Evolutionary conservation across 2,329 filamentous ascomycete species (phyloP).

Genomic region (Epichloe gansuensis): DNA sequence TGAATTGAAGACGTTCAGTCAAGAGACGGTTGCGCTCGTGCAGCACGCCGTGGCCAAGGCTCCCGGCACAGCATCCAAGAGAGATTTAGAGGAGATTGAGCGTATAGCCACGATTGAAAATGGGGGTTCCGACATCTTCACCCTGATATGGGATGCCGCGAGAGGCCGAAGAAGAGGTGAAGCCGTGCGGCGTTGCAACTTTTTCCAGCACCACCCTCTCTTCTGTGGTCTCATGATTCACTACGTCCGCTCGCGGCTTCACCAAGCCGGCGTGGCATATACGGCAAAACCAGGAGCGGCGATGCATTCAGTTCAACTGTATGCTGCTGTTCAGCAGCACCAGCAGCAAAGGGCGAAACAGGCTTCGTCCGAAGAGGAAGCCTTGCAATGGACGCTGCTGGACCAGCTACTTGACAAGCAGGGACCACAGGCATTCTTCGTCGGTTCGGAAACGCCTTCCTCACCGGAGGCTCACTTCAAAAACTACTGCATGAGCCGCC

Average conservation of each 20-base stretch:
- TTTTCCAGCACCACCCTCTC: background rate
- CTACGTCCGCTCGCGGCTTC: background rate
- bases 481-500: background rate
- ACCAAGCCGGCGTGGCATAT: background rate
- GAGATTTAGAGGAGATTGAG: background rate
- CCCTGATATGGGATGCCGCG: background rate
- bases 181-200: background rate
- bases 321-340: background rate
- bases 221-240: background rate
- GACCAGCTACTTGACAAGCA: background rate
- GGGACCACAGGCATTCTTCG: background rate
- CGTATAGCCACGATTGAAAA: background rate
- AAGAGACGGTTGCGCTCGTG: background rate
- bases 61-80: background rate
- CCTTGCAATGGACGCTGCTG: background rate
- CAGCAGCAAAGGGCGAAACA: background rate
- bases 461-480: background rate
- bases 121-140: background rate
- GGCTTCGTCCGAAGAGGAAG: background rate
- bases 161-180: background rate
- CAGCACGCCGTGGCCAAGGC: background rate
- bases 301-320: background rate
- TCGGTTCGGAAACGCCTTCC: background rate
- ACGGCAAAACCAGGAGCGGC: background rate
- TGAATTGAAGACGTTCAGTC: background rate